A percentile compares a stretch with the other conserved stretches of the same genome.
These are phyloP conservation scores for Fusarium transvaalense DNA, from an alignment of 2,329 filamentous ascomycete genomes.

Conservation along the genomic window DNA sequence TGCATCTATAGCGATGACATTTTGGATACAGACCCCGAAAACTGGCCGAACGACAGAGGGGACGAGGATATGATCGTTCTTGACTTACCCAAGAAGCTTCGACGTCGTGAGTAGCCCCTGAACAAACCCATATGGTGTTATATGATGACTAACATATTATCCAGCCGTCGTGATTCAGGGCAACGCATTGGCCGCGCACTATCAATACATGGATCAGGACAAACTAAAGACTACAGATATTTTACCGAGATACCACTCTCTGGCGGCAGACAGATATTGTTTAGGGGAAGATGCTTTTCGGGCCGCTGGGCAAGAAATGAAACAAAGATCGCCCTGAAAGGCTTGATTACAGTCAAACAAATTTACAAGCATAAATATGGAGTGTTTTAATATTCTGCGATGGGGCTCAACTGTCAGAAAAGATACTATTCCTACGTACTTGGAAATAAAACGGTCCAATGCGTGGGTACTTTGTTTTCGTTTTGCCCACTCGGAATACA, in stretches of 20 bases:
- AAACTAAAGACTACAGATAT: conserved; percentile 21
- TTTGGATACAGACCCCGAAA: conserved; percentile 21
- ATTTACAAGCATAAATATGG: not conserved
- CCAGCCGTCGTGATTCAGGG: conserved; percentile 35
- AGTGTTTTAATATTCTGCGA: not conserved
- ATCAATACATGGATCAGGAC: conserved; percentile 33
- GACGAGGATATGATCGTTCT: conserved; percentile 32
- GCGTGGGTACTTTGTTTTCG: not conserved
- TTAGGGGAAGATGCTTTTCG: not conserved
- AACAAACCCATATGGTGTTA: no score
- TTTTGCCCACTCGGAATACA: not conserved
- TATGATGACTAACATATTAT: not conserved
- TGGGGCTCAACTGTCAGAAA: not conserved
- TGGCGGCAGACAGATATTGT: conserved; percentile 31
- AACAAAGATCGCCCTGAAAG: not conserved
- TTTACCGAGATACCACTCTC: conserved; percentile 28
- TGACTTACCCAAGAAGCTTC: conserved; percentile 26
- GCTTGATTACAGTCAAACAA: not conserved
- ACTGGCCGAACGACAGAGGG: conserved; percentile 3
- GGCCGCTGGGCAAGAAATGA: not conserved
- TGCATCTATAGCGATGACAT: conserved; percentile 36
- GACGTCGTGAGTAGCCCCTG: conserved; percentile 27
- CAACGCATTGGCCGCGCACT: conserved; percentile 32
- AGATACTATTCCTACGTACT: not conserved
- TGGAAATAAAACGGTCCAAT: not conserved